A percentile compares a stretch with the other conserved stretches of the same genome.
Conservation (phyloP, 768 basidiomycete species). For the Rhizopogon sp. region DNA sequence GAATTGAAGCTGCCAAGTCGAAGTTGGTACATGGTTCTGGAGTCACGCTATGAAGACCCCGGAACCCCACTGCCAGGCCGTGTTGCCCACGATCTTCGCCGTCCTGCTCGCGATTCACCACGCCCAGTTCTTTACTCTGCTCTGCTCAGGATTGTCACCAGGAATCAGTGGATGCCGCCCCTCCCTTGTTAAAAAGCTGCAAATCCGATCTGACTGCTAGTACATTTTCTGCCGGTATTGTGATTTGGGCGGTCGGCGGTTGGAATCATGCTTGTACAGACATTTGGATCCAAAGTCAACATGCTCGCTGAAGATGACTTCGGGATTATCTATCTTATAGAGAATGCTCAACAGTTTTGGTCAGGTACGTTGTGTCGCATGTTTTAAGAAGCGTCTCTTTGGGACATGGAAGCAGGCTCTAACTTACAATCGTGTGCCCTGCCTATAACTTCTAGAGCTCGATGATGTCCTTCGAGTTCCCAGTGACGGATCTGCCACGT, state of each 20-base stretch:
- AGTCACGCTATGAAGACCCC: not conserved
- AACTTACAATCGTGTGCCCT: not conserved
- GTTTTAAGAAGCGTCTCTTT: slow-evolving; percentile 6
- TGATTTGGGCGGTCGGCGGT: not conserved
- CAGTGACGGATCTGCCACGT: slow-evolving; percentile 49
- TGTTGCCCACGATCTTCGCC: not conserved
- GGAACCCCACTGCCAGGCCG: not conserved
- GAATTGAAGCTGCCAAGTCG: too few relatives aligned
- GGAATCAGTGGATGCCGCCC: not conserved
- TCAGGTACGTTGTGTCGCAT: slow-evolving; percentile 51
- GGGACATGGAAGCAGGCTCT: slow-evolving; percentile 4
- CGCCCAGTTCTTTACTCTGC: not conserved
- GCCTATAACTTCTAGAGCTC: slow-evolving; percentile 52
- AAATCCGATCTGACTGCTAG: not conserved
- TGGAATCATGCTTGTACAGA: slow-evolving; percentile 12
- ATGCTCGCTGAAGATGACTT: slow-evolving; percentile 50
- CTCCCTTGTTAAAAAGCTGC: not conserved
- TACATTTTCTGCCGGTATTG: slow-evolving; percentile 3
- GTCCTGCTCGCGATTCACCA: not conserved
- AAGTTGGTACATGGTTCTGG: too few relatives aligned
- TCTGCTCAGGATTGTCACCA: not conserved
- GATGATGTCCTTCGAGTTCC: slow-evolving; percentile 76
- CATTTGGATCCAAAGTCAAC: slow-evolving; percentile 12
- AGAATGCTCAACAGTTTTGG: slow-evolving; percentile 87
- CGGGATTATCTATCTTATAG: slow-evolving; percentile 80